Conservation (phyloP, 2,329 filamentous ascomycete genomes). For the Ramularia collo-cygni region DNA sequence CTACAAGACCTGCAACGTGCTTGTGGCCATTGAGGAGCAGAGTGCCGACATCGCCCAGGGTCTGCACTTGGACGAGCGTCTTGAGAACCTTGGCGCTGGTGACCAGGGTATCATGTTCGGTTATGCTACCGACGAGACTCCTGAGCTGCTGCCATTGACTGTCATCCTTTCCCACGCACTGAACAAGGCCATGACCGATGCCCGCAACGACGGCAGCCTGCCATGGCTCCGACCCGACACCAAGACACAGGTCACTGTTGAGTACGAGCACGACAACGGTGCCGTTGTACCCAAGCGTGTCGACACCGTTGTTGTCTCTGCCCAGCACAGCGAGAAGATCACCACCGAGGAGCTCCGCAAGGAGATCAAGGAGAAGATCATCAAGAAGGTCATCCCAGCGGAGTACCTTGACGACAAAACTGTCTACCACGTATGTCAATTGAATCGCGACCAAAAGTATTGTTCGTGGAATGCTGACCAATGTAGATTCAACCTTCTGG, state of each 20-base stretch:
- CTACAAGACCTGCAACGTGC: conserved; percentile 99
- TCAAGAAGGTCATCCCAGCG: conserved; percentile 87
- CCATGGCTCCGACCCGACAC: conserved; percentile 97
- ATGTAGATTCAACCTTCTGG: conserved; percentile 85
- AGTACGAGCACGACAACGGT: conserved; percentile 95
- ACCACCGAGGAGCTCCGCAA: conserved; percentile 86
- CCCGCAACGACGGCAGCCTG: conserved; percentile 77
- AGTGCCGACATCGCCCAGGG: conserved; percentile 98
- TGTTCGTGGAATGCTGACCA: too few species aligned
- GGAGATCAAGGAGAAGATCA: conserved; percentile 95
- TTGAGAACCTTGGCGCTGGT: conserved; percentile 96
- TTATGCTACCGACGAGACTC: conserved; percentile 98
- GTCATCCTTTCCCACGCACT: conserved; percentile 93
- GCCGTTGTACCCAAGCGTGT: conserved; percentile 88
- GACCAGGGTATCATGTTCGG: conserved; percentile 99
- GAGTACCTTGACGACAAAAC: conserved; percentile 90
- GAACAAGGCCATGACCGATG: conserved; percentile 87
- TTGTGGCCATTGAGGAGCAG: conserved; percentile 98
- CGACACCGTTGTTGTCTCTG: conserved; percentile 93
- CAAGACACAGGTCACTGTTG: conserved; percentile 98
- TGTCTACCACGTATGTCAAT: conserved; percentile 74
- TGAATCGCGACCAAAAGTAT: too few species aligned
- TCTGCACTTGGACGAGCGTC: conserved; percentile 94
- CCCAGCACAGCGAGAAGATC: conserved; percentile 86
- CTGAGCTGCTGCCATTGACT: conserved; percentile 91